Conservation (phyloP, 768 basidiomycete species). For the Pisolithus albus region DNA sequence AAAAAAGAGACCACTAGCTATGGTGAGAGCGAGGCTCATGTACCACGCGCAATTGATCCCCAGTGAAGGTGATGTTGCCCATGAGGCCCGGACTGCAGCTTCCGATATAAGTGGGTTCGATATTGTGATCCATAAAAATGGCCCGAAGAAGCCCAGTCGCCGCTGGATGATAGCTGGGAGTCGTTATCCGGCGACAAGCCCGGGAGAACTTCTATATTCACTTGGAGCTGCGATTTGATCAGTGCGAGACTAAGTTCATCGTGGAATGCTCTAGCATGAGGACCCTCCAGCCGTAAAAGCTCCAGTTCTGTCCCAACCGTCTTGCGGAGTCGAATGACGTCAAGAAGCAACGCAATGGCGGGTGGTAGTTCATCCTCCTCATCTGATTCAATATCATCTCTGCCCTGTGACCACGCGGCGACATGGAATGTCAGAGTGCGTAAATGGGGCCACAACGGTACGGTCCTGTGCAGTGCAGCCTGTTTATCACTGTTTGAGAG, state of each 20-base stretch:
- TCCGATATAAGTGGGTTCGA: slow-evolving; percentile 25
- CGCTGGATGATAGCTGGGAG: slow-evolving; percentile 11
- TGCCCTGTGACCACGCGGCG: slow-evolving; percentile 23
- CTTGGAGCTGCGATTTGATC: slow-evolving; percentile 21
- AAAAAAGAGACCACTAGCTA: neutral
- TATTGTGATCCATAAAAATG: slow-evolving; percentile 28
- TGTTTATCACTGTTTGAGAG: slow-evolving; percentile 30
- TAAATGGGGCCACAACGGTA: slow-evolving; percentile 27
- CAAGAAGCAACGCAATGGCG: slow-evolving; percentile 24
- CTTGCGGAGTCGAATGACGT: slow-evolving; percentile 26
- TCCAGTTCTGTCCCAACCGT: slow-evolving; percentile 22
- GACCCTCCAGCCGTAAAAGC: slow-evolving; percentile 22
- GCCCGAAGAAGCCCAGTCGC: slow-evolving; percentile 23
- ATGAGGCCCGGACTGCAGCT: slow-evolving; percentile 15
- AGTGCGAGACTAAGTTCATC: slow-evolving; percentile 19
- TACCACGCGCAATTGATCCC: slow-evolving; percentile 21
- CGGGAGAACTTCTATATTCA: slow-evolving; percentile 16
- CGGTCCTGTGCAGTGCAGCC: slow-evolving; percentile 25
- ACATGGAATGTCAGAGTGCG: slow-evolving; percentile 24
- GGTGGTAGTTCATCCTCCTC: slow-evolving; percentile 28
- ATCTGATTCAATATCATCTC: slow-evolving; percentile 25
- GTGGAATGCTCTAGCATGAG: slow-evolving; percentile 18
- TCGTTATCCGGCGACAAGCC: slow-evolving; percentile 11
- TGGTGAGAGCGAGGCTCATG: slow-evolving; percentile 6
- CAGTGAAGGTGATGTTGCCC: slow-evolving; percentile 5